Conservation (phyloP, 768 basidiomycete species). For the Leccinellum albellum region DNA sequence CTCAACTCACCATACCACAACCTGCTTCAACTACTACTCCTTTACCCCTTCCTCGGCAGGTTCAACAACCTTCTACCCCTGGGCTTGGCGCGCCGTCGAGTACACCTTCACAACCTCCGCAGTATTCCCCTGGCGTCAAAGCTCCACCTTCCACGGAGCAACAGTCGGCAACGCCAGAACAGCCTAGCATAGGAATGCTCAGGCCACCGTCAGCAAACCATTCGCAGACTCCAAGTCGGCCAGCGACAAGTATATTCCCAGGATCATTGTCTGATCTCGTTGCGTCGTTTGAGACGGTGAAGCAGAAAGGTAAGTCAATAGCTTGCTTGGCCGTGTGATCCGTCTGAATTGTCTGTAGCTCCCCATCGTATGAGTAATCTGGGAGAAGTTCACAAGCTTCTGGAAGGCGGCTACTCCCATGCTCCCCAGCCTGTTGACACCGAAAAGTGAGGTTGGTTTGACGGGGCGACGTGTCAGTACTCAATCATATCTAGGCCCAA, state of each 20-base stretch:
- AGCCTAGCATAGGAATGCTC: slow-evolving; percentile 39
- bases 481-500: slow-evolving; percentile 65
- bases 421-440: slow-evolving; percentile 93
- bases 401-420: slow-evolving; percentile 86
- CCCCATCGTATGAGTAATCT: slow-evolving; percentile 84
- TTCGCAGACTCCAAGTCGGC: slow-evolving; percentile 38
- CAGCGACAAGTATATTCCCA: slow-evolving; percentile 57
- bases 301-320: slow-evolving; percentile 79
- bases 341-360: slow-evolving; percentile 36
- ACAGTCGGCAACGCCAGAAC: slow-evolving; percentile 27
- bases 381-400: slow-evolving; percentile 86
- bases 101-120: slow-evolving; percentile 36
- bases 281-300: slow-evolving; percentile 90
- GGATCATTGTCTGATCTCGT: slow-evolving; percentile 90
- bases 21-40: slow-evolving; percentile 37
- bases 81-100: slow-evolving; percentile 10
- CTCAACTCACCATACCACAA: slow-evolving; percentile 29
- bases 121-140: slow-evolving; percentile 71
- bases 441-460: slow-evolving; percentile 73
- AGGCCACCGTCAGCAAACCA: slow-evolving; percentile 53
- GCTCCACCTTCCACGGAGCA: slow-evolving; percentile 44
- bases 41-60: slow-evolving; percentile 50
- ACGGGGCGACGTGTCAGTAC: background rate
- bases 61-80: slow-evolving; percentile 37
- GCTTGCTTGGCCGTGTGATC: background rate